phyloP scores from a whole-genome alignment of 768 basidiomycete genomes.

The Kwoniella sp. region DNA sequence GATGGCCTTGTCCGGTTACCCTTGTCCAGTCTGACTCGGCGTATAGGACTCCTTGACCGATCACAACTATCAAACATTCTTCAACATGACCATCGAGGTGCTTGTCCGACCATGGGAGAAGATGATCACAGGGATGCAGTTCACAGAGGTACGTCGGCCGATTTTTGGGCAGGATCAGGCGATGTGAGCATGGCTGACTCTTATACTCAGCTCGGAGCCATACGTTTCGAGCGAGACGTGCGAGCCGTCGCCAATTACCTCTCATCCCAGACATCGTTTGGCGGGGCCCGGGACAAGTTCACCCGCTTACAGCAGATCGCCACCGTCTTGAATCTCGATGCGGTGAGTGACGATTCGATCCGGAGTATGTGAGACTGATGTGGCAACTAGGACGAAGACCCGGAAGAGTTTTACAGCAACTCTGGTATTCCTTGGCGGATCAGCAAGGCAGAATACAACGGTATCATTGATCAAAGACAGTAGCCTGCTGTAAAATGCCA shows the following conservation, averaged over 20 bases:
- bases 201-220: conserved; percentile 72
- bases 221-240: conserved; percentile 89
- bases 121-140: conserved; percentile 69
- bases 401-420: conserved; percentile 88
- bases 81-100: conserved; percentile 76
- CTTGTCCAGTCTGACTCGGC: too few species aligned
- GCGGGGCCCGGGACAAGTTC: conserved; percentile 89
- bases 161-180: not conserved
- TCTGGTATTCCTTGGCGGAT: conserved; percentile 64
- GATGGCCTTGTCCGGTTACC: not conserved
- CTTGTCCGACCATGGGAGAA: conserved; percentile 96
- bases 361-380: conserved; percentile 6
- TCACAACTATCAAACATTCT: conserved; percentile 78
- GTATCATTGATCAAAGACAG: conserved; percentile 33
- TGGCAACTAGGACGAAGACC: conserved; percentile 73
- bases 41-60: conserved; percentile 81
- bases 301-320: conserved; percentile 86
- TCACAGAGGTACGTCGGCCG: conserved; percentile 66
- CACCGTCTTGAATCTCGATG: conserved; percentile 80
- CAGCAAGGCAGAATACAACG: conserved; percentile 35
- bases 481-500: not conserved
- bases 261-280: conserved; percentile 80
- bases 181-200: not conserved
- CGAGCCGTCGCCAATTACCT: conserved; percentile 77
- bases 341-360: conserved; percentile 31